phyloP scores from a whole-genome alignment of 331 rosid genomes.

The Malus hybrid region DNA sequence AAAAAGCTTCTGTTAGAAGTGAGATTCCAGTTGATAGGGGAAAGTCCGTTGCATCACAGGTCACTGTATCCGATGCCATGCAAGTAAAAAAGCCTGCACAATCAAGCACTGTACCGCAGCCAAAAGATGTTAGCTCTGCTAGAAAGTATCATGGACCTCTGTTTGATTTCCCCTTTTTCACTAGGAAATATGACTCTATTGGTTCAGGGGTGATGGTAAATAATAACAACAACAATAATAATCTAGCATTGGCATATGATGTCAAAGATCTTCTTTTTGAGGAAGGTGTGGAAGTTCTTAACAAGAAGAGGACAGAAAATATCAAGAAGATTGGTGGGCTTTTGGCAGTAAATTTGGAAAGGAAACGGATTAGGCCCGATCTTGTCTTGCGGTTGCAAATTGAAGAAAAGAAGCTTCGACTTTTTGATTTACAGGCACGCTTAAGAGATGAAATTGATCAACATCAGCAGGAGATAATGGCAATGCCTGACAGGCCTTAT shows the following conservation, averaged over 20 bases:
- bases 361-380: conserved; percentile 96
- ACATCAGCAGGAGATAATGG: conserved; percentile 99
- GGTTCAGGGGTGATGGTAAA: conserved; percentile 74
- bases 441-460: conserved; percentile 94
- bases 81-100: conserved; percentile 68
- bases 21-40: conserved; percentile 72
- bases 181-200: conserved; percentile 88
- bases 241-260: conserved; percentile 80
- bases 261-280: conserved; percentile 89
- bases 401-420: conserved; percentile 93
- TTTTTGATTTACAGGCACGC: conserved; percentile 81
- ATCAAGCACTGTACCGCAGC: conserved; percentile 46
- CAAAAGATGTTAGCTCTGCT: conserved; percentile 59
- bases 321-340: conserved; percentile 89
- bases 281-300: conserved; percentile 85
- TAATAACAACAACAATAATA: conserved; percentile 61
- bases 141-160: conserved; percentile 98
- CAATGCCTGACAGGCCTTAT: conserved; percentile 97
- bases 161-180: conserved; percentile 94
- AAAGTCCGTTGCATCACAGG: conserved; percentile 61
- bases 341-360: conserved; percentile 83
- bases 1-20: conserved; percentile 45
- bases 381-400: conserved; percentile 92
- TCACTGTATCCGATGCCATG: conserved; percentile 50
- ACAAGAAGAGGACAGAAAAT: conserved; percentile 75